A percentile compares a stretch with the other conserved stretches of the same genome.
Conservation (phyloP, 768 basidiomycete genomes). For the Macrolepiota fuliginosa region DNA sequence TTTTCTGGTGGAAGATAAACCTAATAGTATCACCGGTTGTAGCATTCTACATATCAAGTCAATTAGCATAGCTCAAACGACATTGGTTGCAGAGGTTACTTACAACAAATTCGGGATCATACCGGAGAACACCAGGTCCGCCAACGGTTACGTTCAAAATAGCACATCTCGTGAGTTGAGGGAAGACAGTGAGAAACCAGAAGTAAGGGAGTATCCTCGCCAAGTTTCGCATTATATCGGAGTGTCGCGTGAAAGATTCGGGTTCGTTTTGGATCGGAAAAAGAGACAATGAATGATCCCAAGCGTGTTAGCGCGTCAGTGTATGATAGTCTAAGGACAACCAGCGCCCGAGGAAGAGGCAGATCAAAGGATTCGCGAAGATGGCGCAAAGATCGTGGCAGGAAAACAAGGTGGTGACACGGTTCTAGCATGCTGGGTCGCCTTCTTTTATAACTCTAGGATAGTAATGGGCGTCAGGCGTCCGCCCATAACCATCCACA, state of each 20-base stretch:
- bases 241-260: neutral
- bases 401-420: neutral
- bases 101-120: constrained; percentile 39
- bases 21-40: constrained; percentile 41
- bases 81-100: constrained; percentile 13
- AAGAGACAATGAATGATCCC: too few relatives aligned
- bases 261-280: too few relatives aligned
- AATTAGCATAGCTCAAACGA: neutral
- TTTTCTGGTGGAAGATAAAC: constrained; percentile 55
- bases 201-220: constrained; percentile 14
- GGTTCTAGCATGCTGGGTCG: neutral
- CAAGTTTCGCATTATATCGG: constrained; percentile 3
- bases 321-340: neutral
- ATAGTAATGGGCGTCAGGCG: neutral
- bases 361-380: constrained; percentile 2
- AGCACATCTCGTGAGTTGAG: constrained; percentile 29
- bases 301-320: too few relatives aligned
- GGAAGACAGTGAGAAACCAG: constrained; percentile 24
- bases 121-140: constrained; percentile 38
- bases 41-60: constrained; percentile 34
- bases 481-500: neutral
- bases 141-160: constrained; percentile 47
- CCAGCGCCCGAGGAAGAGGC: constrained; percentile 11
- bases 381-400: neutral
- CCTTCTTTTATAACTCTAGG: constrained; percentile 13